Conservation (phyloP, 1,139 yeast species). For the Zygosaccharomyces pseudobailii region DNA sequence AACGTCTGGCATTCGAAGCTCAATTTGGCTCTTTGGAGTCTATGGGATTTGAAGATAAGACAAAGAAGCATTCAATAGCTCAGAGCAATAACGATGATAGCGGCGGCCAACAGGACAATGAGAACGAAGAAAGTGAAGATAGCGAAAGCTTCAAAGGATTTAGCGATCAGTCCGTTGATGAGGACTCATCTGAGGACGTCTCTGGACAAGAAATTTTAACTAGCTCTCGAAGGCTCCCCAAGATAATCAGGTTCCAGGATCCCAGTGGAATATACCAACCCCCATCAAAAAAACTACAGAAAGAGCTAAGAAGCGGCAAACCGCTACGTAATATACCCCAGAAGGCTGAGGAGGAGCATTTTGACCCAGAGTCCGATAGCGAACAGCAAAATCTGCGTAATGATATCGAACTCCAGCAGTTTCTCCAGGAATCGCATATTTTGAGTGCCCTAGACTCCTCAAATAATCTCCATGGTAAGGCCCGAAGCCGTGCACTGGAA, state of each 20-base stretch:
- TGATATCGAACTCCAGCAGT: constrained; percentile 77
- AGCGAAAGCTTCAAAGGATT: not conserved
- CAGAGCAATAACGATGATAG: not conserved
- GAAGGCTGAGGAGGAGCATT: constrained; percentile 7
- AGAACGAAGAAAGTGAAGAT: constrained; percentile 9
- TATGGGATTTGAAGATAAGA: constrained; percentile 56
- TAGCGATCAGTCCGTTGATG: constrained; percentile 3
- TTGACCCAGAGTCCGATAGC: constrained; percentile 32
- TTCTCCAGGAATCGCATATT: constrained; percentile 81
- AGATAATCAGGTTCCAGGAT: constrained; percentile 42
- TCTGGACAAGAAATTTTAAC: constrained; percentile 17
- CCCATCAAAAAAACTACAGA: constrained; percentile 43
- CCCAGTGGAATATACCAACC: constrained; percentile 28
- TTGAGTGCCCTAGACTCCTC: constrained; percentile 45
- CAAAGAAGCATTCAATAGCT: constrained; percentile 31
- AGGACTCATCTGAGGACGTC: not conserved
- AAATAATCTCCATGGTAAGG: constrained; percentile 48
- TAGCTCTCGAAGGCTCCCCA: constrained; percentile 31
- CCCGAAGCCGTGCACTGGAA: constrained; percentile 68
- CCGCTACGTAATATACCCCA: constrained; percentile 21
- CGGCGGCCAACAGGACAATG: too few species aligned
- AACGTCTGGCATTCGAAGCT: constrained; percentile 58
- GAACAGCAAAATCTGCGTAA: constrained; percentile 57
- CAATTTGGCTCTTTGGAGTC: constrained; percentile 63
- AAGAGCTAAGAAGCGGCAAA: constrained; percentile 39